Evolutionary conservation across 305 asterid species (phyloP), one percentile per base, ranked within the genome.

Genomic region (Ajuga reptans): DNA sequence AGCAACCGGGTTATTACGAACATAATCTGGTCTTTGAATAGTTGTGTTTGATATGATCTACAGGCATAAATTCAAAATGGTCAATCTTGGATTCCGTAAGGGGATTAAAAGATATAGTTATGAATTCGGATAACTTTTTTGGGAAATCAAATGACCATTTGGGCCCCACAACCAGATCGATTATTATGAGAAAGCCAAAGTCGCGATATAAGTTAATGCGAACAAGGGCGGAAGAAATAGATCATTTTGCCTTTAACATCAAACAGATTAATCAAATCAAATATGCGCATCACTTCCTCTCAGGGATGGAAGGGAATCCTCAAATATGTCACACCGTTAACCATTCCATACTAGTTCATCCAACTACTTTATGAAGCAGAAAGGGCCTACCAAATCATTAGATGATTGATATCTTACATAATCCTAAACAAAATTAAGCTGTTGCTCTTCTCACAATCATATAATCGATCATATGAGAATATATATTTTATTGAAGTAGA

Each of bases 21-120:
- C 87, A 58, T 89, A 12, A 60, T 87, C 87, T 1, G 96, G 97
- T 75, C 97, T 87, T 82, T 87, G 90, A 79, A 93, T 75, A 46
- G 97, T 87, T 24, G 98, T 93, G 72, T 93, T 93, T 39, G 99
- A 81, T 82, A 93, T 85, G 67, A 91, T 89, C 99, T 93, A 71
- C 83, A 88, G 29, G 45, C 31, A 56, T 21, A 63, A 27, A 61
- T 53, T 14, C 24, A 29, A 61, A 46, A 12, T 34, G 47, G 69
- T 39, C 68, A n/a, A 72, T 53, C 61, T 65, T 56, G 36, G 68
- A 71, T 18, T 59, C 21, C 18, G 8, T 46, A 27, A 33, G 58
- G 3, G 52, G 24, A 45, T 43, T 42, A 24, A 5, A 61, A 42
- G 0, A 17, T 17, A 50, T 3, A 16, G n/a, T 12, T 58, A 59